These are phyloP conservation scores for Russula virescens DNA, from an alignment of 768 basidiomycete species.

Conservation along the genomic window DNA sequence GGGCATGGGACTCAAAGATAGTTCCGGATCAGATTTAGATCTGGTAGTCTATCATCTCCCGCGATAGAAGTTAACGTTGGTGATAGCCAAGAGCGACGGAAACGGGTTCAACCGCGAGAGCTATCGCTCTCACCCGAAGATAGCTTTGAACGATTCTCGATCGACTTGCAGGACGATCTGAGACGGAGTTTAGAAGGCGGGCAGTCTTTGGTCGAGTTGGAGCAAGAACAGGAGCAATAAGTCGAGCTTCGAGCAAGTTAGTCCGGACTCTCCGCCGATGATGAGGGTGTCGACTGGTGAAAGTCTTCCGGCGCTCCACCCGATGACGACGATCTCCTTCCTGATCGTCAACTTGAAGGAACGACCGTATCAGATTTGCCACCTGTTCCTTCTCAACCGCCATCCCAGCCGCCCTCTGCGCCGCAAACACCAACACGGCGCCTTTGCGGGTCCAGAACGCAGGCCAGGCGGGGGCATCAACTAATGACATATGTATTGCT, in stretches of 20 bases:
- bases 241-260: not conserved
- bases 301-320: not conserved
- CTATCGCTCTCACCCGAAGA: too few species aligned
- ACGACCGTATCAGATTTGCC: too few species aligned
- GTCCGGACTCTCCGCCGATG: not conserved
- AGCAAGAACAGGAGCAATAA: not conserved
- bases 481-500: slow-evolving; percentile 78
- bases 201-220: not conserved
- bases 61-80: slow-evolving; percentile 1
- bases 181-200: slow-evolving; percentile 46
- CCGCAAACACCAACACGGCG: slow-evolving; percentile 23
- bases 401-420: too few species aligned
- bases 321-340: too few species aligned
- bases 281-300: not conserved
- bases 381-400: too few species aligned
- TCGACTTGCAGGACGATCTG: slow-evolving; percentile 70
- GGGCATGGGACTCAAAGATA: slow-evolving; percentile 33
- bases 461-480: slow-evolving; percentile 50
- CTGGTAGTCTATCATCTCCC: not conserved
- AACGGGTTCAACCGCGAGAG: slow-evolving; percentile 4
- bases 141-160: too few species aligned
- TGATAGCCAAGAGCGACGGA: not conserved
- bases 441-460: slow-evolving; percentile 35
- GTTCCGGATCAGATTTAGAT: not conserved
- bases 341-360: too few species aligned